Evolutionary conservation across 805 yeast species (phyloP), one percentile per base, ranked within the genome.

Genomic region (Pichia sporocuriosa): DNA sequence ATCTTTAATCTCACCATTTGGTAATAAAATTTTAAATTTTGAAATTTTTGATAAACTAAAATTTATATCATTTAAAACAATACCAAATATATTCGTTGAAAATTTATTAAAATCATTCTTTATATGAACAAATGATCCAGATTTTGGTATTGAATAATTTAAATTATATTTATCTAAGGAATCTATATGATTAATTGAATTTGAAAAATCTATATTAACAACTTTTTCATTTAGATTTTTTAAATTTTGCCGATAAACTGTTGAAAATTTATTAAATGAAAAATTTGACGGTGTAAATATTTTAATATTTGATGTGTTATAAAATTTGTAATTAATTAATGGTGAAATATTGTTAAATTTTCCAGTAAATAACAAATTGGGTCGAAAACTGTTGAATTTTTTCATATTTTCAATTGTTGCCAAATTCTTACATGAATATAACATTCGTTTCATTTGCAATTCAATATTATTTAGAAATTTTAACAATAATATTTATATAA

Each of bases 1-100:
- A 15, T 67, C 71, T 4, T 70, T 72, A 44, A 77, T 80, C 46
- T 80, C 82, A 15, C 72, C 71, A 26, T 64, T 42, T 9, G 52
- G 39, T 28, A 48, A 34, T 16, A 54, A 36, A 3, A 54, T 43
- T 12, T 40, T 26, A 17, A 40, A 33, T 5, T 21, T 28, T 12
- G 37, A 31, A 10, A 25, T 17, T 6, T 37, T 39, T 1, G 38
- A 35, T 9, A 49, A 33, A 16, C 39, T 36, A 19, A 37, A 38
- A 4, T 38, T 39, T 10, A 43, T 40, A 20, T 52, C 48, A 12
- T 47, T 37, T 6, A 50, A 24, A 1, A 51, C 43, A 8, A 52
- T 39, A 2, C 53, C 55, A 21, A 49, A 42, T 25, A 11, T 21
- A 32, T 42, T 38, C 6, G 27, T 12, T 20, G 10, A 13, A 6